These are phyloP conservation scores for Thamnidium elegans DNA, from an alignment of 192 early-diverging fungal species.

Conservation along the genomic window DNA sequence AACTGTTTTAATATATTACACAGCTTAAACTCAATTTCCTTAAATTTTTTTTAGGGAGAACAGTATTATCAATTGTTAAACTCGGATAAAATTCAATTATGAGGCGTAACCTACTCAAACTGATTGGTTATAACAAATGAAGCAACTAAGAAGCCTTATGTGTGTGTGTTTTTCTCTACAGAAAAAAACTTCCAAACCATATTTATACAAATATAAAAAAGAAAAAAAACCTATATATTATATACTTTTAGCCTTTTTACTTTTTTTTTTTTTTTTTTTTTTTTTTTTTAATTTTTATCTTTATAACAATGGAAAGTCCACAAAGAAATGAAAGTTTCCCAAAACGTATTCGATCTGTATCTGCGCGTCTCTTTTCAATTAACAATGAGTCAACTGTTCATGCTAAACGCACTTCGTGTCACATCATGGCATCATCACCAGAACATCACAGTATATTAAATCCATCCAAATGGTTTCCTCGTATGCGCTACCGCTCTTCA, in stretches of 20 bases:
- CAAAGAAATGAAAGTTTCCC: neutral
- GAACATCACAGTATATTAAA: neutral
- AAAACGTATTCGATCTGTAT: constrained; percentile 10
- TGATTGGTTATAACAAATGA: no score
- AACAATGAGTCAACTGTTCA: neutral
- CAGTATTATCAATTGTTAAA: neutral
- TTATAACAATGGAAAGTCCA: neutral
- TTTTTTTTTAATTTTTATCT: neutral
- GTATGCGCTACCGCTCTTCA: constrained; percentile 16
- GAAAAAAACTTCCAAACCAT: no score
- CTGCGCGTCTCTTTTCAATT: constrained; percentile 7
- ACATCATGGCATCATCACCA: neutral
- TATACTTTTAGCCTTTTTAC: neutral
- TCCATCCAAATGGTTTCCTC: constrained; percentile 17
- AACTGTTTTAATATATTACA: no score
- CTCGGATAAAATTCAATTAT: neutral
- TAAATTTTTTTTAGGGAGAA: neutral
- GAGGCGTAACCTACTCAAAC: no score
- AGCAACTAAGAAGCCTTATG: no score
- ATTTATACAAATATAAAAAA: neutral
- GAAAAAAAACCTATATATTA: no score
- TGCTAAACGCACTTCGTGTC: constrained; percentile 7
- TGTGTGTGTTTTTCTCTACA: no score
- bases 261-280: constrained; percentile 2
- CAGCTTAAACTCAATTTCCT: neutral